phyloP scores from a whole-genome alignment of 805 yeast species.

The Dipodascopsis tothii region DNA sequence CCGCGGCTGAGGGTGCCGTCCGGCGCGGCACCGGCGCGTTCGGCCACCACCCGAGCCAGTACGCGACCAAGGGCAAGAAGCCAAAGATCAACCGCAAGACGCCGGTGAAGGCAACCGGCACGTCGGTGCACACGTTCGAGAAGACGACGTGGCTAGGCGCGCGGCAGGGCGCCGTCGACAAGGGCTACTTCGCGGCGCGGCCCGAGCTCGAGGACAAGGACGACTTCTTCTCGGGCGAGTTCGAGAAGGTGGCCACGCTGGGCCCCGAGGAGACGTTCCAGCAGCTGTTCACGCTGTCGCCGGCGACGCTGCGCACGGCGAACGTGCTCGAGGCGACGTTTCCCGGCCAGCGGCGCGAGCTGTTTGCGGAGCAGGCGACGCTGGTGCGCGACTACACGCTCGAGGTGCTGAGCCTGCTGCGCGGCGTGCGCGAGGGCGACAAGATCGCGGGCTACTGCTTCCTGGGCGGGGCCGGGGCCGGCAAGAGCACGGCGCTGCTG shows the following conservation, averaged over 20 bases:
- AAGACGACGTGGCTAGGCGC: conserved; percentile 8
- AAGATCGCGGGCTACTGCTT: neutral
- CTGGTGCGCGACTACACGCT: neutral
- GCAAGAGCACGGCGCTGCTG: conserved; percentile 16
- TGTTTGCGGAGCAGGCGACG: conserved; percentile 1
- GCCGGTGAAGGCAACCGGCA: conserved; percentile 7
- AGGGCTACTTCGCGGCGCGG: too few species aligned
- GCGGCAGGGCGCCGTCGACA: neutral
- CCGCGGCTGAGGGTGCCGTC: neutral
- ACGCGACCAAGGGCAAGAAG: neutral
- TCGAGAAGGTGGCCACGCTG: neutral
- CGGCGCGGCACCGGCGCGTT: neutral
- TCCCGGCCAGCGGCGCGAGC: neutral
- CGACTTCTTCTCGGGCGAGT: neutral
- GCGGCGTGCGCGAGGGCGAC: neutral
- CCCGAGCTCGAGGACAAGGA: neutral
- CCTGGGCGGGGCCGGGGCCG: conserved; percentile 14
- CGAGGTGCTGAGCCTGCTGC: neutral
- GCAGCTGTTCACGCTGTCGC: neutral
- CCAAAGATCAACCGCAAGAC: conserved; percentile 9
- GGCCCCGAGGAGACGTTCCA: neutral
- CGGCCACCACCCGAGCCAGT: neutral
- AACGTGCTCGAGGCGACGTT: neutral
- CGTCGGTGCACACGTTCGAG: conserved; percentile 13
- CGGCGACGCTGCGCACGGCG: neutral